Evolutionary conservation across 108 stramenopile species (phyloP).

Genomic region (Skeletonema tropicum): DNA sequence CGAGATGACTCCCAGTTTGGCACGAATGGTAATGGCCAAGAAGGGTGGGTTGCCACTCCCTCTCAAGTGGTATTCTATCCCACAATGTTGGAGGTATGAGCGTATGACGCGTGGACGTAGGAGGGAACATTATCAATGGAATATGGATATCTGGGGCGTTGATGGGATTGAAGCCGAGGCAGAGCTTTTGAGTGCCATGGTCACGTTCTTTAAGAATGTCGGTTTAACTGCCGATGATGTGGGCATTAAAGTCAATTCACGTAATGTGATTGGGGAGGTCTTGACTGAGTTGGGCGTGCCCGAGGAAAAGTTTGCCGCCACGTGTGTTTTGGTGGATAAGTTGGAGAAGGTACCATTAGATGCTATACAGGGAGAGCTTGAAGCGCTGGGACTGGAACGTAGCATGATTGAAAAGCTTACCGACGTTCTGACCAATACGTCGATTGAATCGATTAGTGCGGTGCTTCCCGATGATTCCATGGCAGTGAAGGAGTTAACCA

Average conservation of each 20-base stretch:
- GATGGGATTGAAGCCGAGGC: conserved; percentile 93
- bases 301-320: conserved; percentile 91
- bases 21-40: conserved; percentile 97
- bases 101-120: conserved; percentile 97
- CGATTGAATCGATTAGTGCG: conserved; percentile 77
- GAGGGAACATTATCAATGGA: conserved; percentile 99
- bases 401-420: conserved; percentile 83
- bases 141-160: conserved; percentile 94
- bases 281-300: conserved; percentile 89
- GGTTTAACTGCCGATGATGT: conserved; percentile 92
- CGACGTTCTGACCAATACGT: conserved; percentile 83
- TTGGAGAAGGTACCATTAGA: conserved; percentile 96
- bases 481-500: conserved; percentile 84
- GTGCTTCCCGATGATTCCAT: conserved; percentile 84
- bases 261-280: conserved; percentile 90
- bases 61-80: conserved; percentile 96
- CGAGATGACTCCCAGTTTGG: conserved; percentile 98
- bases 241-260: conserved; percentile 96
- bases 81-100: conserved; percentile 98
- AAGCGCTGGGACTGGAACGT: conserved; percentile 84
- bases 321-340: conserved; percentile 97
- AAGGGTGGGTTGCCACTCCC: conserved; percentile 89
- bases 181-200: conserved; percentile 94
- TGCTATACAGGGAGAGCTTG: conserved; percentile 89
- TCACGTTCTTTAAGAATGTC: conserved; percentile 85